Evolutionary conservation across 352 stramenopile species (phyloP).

Genomic region (Globisporangium solare): DNA sequence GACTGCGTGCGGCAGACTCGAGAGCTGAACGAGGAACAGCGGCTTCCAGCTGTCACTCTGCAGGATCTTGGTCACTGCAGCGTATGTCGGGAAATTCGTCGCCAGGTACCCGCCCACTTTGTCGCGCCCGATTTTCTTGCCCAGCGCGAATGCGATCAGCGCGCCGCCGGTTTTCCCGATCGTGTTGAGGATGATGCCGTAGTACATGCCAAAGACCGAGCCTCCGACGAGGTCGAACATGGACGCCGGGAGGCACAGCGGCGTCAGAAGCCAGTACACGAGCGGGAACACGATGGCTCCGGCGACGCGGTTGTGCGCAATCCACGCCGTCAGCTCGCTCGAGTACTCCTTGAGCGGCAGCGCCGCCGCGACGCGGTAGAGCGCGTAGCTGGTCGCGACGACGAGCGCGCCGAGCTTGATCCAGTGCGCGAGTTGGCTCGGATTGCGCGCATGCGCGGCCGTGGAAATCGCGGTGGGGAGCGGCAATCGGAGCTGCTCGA

Average conservation of each 20-base stretch:
- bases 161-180: constrained; percentile 57
- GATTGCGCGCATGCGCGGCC: neutral
- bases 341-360: constrained; percentile 46
- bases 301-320: constrained; percentile 35
- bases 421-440: constrained; percentile 16
- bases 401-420: constrained; percentile 21
- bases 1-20: constrained; percentile 60
- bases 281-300: constrained; percentile 53
- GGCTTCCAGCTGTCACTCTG: constrained; percentile 68
- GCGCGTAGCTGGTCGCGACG: constrained; percentile 5
- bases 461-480: neutral
- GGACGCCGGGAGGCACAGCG: constrained; percentile 59
- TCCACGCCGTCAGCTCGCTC: constrained; percentile 30
- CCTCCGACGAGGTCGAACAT: constrained; percentile 61
- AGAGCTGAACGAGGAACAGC: constrained; percentile 66
- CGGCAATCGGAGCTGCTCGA: too few species aligned
- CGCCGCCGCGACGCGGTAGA: constrained; percentile 20
- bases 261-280: constrained; percentile 47
- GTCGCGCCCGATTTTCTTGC: constrained; percentile 52
- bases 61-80: constrained; percentile 40
- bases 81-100: constrained; percentile 50
- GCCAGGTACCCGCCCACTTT: constrained; percentile 47
- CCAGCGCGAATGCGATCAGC: constrained; percentile 55
- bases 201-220: constrained; percentile 56
- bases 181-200: constrained; percentile 45